Percentiles rank a stretch among this genome's conserved stretches.
Conservation (phyloP, 1,139 yeast species). For the Geotrichum histeridarum region DNA sequence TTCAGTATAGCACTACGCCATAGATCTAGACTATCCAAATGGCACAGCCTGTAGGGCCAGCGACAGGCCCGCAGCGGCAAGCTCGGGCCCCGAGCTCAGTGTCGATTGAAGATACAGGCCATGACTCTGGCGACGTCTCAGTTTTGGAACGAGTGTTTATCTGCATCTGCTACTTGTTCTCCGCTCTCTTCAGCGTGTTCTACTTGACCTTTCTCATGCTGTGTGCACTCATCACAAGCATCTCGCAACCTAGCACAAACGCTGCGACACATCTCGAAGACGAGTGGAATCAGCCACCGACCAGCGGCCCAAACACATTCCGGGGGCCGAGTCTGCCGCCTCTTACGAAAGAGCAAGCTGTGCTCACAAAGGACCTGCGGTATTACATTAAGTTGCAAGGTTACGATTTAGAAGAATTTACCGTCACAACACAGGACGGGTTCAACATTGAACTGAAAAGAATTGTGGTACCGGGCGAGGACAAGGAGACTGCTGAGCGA, state of each 20-base stretch:
- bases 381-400: conserved; percentile 64
- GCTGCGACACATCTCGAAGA: background rate
- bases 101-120: conserved; percentile 1
- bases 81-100: background rate
- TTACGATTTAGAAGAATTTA: conserved; percentile 54
- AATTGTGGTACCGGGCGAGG: conserved; percentile 48
- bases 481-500: conserved; percentile 32
- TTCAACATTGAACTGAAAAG: conserved; percentile 62
- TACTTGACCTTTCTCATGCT: conserved; percentile 35
- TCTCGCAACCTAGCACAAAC: background rate
- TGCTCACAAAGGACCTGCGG: conserved; percentile 47
- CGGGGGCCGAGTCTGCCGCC: conserved; percentile 16
- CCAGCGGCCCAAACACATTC: background rate
- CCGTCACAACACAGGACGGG: conserved; percentile 74
- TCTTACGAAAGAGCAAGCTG: conserved; percentile 32
- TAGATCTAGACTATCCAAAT: background rate
- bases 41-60: background rate
- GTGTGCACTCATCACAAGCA: conserved; percentile 25
- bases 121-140: background rate
- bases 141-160: background rate
- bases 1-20: too few species aligned
- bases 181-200: conserved; percentile 32
- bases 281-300: background rate
- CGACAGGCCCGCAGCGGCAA: background rate
- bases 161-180: conserved; percentile 23